Percentiles rank a stretch among this genome's conserved stretches.
Evolutionary conservation across 371 early-diverging fungal species (phyloP).

Genomic region (Nosema granulosis): DNA sequence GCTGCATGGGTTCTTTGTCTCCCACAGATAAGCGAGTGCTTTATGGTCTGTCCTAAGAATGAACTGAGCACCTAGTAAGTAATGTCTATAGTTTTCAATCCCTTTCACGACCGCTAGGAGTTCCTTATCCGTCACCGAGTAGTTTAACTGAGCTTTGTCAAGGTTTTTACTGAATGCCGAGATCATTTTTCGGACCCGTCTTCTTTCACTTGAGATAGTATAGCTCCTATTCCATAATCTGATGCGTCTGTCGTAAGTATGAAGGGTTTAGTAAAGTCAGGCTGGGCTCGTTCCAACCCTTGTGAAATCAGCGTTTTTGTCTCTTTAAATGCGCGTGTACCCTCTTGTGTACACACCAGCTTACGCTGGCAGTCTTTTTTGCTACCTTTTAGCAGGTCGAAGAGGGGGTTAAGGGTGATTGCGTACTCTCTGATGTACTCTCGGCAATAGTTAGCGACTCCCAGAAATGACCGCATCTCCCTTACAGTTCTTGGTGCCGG

Average conservation of each 20-base stretch:
- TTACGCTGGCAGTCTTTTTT: not conserved
- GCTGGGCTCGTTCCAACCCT: not conserved
- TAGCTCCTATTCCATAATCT: constrained; percentile 6
- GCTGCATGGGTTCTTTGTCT: not conserved
- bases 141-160: constrained; percentile 34
- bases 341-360: not conserved
- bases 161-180: constrained; percentile 8
- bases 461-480: constrained; percentile 35
- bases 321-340: not conserved
- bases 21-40: not conserved
- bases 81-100: constrained; percentile 24
- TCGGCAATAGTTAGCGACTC: constrained; percentile 28
- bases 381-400: not conserved
- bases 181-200: constrained; percentile 5
- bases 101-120: not conserved
- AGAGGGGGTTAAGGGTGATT: not conserved
- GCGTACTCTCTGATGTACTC: constrained; percentile 24
- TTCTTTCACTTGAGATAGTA: constrained; percentile 21
- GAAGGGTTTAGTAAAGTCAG: constrained; percentile 19
- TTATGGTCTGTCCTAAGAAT: constrained; percentile 26
- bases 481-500: constrained; percentile 1
- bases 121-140: constrained; percentile 14
- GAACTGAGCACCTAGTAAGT: constrained; percentile 15
- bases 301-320: not conserved
- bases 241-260: constrained; percentile 53